Conservation (phyloP, 352 stramenopile species). For the Pythium pyrilobum region DNA sequence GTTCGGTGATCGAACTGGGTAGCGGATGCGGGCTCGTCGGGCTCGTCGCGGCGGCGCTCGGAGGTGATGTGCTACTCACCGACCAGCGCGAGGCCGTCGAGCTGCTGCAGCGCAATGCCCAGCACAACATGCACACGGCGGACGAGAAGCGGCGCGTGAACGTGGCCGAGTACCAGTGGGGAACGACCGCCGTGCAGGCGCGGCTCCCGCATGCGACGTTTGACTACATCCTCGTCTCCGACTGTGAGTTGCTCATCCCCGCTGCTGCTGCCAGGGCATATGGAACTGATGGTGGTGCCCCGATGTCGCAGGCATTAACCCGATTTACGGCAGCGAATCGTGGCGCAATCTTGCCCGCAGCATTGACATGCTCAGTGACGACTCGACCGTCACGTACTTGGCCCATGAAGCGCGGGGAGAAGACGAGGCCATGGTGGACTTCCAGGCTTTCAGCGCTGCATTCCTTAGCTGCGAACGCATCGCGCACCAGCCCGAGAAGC, state of each 20-base stretch:
- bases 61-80: conserved; percentile 63
- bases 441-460: conserved; percentile 37
- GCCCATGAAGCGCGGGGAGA: conserved; percentile 66
- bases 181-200: conserved; percentile 18
- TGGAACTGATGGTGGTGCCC: neutral
- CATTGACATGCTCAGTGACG: conserved; percentile 51
- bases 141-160: conserved; percentile 32
- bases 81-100: conserved; percentile 67
- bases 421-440: conserved; percentile 69
- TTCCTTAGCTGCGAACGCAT: conserved; percentile 43
- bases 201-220: conserved; percentile 27
- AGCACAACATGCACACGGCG: conserved; percentile 35
- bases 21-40: conserved; percentile 74
- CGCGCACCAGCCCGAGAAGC: conserved; percentile 24
- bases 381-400: conserved; percentile 56
- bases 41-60: conserved; percentile 54
- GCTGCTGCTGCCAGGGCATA: neutral
- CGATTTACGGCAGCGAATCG: conserved; percentile 76
- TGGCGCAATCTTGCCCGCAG: conserved; percentile 71
- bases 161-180: conserved; percentile 64
- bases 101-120: conserved; percentile 55
- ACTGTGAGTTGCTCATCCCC: conserved; percentile 41
- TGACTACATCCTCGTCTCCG: conserved; percentile 70
- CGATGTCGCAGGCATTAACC: conserved; percentile 55
- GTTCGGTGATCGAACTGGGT: conserved; percentile 66